phyloP scores from a whole-genome alignment of 768 basidiomycete genomes.

The Hygrophorus pudorinus region DNA sequence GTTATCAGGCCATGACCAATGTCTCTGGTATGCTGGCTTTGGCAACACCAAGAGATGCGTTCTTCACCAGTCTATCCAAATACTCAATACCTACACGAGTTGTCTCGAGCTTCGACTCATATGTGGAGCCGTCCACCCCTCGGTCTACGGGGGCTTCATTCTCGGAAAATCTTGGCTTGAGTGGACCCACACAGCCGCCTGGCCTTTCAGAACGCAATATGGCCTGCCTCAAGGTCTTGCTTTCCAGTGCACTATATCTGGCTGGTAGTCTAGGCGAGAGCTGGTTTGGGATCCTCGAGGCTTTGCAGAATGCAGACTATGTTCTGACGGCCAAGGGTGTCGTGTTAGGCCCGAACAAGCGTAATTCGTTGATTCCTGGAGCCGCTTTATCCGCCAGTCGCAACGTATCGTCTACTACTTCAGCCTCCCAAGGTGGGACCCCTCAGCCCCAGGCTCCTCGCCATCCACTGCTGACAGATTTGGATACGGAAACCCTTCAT shows the following conservation, averaged over 20 bases:
- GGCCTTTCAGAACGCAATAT: conserved; percentile 84
- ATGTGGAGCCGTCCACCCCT: conserved; percentile 45
- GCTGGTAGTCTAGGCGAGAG: conserved; percentile 81
- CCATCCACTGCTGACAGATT: conserved; percentile 59
- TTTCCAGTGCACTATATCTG: conserved; percentile 69
- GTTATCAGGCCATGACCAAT: conserved; percentile 77
- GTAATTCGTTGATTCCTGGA: conserved; percentile 24
- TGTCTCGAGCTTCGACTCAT: conserved; percentile 69
- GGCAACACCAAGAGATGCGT: conserved; percentile 83
- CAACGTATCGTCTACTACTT: conserved; percentile 28
- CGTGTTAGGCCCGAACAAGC: conserved; percentile 20
- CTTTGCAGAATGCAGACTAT: conserved; percentile 91
- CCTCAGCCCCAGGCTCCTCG: conserved; percentile 20
- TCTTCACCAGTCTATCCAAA: conserved; percentile 84
- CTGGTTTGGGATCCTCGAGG: conserved; percentile 88
- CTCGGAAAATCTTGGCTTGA: conserved; percentile 61
- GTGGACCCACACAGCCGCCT: conserved; percentile 45
- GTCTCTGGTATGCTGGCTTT: conserved; percentile 86
- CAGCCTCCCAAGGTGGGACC: conserved; percentile 13
- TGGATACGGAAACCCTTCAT: conserved; percentile 69
- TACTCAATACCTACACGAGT: conserved; percentile 87
- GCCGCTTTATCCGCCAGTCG: conserved; percentile 19
- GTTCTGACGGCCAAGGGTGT: conserved; percentile 62
- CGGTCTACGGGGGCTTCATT: conserved; percentile 42
- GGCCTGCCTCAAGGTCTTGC: conserved; percentile 77